Conservation (phyloP, 2,329 filamentous ascomycete genomes). For the Chrysoporthe cubensis region DNA sequence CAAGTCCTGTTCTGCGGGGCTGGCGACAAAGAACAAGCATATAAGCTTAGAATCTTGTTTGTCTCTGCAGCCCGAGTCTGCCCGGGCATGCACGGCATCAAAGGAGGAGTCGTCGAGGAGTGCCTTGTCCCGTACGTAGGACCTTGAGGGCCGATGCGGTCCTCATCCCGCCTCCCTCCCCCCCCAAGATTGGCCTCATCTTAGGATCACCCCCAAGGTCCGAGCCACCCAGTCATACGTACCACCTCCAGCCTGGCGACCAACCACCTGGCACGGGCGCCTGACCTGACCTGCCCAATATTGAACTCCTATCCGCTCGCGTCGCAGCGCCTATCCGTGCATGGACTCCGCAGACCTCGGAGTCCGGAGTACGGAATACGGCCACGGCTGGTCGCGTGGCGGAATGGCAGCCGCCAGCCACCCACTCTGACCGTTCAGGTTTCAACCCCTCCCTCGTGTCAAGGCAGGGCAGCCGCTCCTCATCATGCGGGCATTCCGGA, state of each 20-base stretch:
- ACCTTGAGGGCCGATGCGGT: neutral
- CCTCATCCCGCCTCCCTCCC: neutral
- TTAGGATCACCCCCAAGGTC: neutral
- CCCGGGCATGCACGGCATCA: too few relatives aligned
- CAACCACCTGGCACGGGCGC: neutral
- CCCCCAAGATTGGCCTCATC: constrained; percentile 12
- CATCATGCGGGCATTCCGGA: constrained; percentile 6
- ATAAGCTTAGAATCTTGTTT: too few relatives aligned
- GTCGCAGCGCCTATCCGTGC: neutral
- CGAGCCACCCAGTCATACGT: constrained; percentile 25
- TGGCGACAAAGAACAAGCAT: neutral
- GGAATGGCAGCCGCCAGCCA: neutral
- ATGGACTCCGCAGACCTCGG: neutral
- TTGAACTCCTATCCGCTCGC: neutral
- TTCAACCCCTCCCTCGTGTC: constrained; percentile 3
- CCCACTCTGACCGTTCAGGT: neutral
- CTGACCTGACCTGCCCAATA: neutral
- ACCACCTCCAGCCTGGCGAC: constrained; percentile 9
- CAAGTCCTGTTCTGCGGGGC: constrained; percentile 2
- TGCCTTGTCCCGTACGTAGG: too few relatives aligned
- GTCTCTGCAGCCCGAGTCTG: too few relatives aligned
- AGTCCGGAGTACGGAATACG: constrained; percentile 13
- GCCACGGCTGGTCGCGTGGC: neutral
- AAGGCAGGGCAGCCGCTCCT: neutral
- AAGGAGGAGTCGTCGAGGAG: too few relatives aligned